Percentiles rank a stretch among this genome's conserved stretches.
Evolutionary conservation across 139 green algal species (phyloP).

Genomic region (Bryopsis sp.): DNA sequence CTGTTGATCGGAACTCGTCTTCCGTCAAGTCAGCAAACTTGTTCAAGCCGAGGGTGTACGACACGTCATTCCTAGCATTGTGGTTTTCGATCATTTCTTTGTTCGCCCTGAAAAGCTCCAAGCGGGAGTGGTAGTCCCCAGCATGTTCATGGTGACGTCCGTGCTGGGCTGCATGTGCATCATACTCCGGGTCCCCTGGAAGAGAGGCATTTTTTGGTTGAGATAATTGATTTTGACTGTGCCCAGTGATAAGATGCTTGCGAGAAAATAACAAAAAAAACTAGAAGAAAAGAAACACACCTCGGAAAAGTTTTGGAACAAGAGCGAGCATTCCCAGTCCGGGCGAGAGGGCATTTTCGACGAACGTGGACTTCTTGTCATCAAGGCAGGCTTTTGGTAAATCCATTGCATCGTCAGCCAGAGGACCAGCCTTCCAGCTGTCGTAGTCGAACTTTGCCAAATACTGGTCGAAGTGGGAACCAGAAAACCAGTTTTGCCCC

Average conservation of each 20-base stretch:
- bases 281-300: too few species aligned
- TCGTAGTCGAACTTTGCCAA: constrained; percentile 4
- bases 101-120: constrained; percentile 9
- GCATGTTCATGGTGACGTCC: background rate
- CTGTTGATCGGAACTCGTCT: constrained; percentile 5
- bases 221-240: too few species aligned
- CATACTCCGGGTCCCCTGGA: constrained; percentile 10
- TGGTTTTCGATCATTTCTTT: constrained; percentile 11
- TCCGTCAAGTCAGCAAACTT: constrained; percentile 18
- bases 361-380: too few species aligned
- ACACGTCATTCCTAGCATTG: constrained; percentile 2
- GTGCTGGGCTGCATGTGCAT: background rate
- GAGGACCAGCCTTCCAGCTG: background rate
- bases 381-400: too few species aligned
- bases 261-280: too few species aligned
- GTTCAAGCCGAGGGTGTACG: constrained; percentile 10
- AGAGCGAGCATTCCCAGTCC: background rate
- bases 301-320: background rate
- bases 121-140: background rate
- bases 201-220: too few species aligned
- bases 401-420: background rate
- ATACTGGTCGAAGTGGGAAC: constrained; percentile 12
- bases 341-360: too few species aligned
- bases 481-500: constrained; percentile 16
- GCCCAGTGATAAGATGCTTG: too few species aligned